A percentile compares a stretch with the other conserved stretches of the same genome.
Evolutionary conservation across 83 land plant species (phyloP).

Genomic region (Isoetes engelmannii): DNA sequence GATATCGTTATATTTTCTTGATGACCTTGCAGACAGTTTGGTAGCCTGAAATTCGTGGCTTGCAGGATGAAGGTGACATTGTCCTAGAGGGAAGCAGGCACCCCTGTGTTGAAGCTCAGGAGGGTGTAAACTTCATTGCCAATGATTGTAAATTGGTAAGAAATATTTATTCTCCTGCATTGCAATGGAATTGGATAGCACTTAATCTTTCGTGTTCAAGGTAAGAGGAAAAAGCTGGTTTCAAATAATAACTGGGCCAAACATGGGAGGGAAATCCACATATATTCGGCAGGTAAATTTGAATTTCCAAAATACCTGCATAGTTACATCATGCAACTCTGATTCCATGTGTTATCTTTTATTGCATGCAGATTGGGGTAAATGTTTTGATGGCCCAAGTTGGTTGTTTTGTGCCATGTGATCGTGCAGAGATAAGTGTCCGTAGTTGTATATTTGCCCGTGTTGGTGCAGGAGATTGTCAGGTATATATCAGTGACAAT

Average conservation of each 20-base stretch:
- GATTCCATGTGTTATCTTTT: background rate
- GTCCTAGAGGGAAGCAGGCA: slow-evolving; percentile 88
- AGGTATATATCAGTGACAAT: slow-evolving; percentile 39
- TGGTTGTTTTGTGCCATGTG: slow-evolving; percentile 97
- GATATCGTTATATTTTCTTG: background rate
- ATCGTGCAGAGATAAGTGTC: slow-evolving; percentile 72
- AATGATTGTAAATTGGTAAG: slow-evolving; percentile 90
- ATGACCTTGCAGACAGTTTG: background rate
- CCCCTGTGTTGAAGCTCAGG: slow-evolving; percentile 99
- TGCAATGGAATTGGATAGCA: background rate
- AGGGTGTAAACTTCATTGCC: slow-evolving; percentile 92
- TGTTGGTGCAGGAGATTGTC: slow-evolving; percentile 99
- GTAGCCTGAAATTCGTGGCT: background rate
- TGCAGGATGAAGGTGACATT: slow-evolving; percentile 82
- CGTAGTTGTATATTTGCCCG: slow-evolving; percentile 98
- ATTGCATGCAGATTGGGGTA: slow-evolving; percentile 67
- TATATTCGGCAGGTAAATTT: slow-evolving; percentile 80
- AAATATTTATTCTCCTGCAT: background rate
- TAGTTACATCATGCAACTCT: background rate
- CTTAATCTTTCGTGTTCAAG: slow-evolving; percentile 21
- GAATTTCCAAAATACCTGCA: background rate
- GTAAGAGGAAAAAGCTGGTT: slow-evolving; percentile 92
- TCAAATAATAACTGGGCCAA: slow-evolving; percentile 96
- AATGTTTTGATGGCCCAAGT: slow-evolving; percentile 98
- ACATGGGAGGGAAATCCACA: slow-evolving; percentile 99